Conservation (phyloP, 768 basidiomycete genomes). For the Suillus hirtellus region DNA sequence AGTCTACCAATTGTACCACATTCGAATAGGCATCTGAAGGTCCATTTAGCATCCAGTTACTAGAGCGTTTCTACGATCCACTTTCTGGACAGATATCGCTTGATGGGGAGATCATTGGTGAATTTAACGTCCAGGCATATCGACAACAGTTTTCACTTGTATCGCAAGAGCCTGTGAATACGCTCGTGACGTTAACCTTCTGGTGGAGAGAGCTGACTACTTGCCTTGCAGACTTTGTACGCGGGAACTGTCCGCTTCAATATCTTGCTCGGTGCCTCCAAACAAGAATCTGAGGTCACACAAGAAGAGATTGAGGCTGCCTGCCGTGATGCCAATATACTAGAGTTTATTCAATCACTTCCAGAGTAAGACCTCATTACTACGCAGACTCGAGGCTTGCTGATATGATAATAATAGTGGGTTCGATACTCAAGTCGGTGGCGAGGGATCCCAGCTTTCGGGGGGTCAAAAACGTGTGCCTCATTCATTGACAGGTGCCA, state of each 20-base stretch:
- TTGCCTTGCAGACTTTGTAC: constrained; percentile 59
- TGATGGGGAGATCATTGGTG: constrained; percentile 72
- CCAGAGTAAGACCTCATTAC: constrained; percentile 58
- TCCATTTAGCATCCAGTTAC: constrained; percentile 63
- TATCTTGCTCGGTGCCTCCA: constrained; percentile 80
- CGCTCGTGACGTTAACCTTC: constrained; percentile 11
- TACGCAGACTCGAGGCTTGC: not conserved
- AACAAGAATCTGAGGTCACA: constrained; percentile 74
- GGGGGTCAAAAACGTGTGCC: constrained; percentile 82
- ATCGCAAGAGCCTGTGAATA: constrained; percentile 73
- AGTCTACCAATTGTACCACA: constrained; percentile 26
- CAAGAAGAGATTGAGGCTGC: constrained; percentile 84
- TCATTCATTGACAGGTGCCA: constrained; percentile 2
- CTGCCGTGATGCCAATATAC: constrained; percentile 85
- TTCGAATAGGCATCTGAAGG: constrained; percentile 1
- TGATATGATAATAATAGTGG: constrained; percentile 48
- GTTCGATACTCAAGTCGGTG: constrained; percentile 89
- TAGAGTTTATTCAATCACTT: constrained; percentile 84
- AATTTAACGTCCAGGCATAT: constrained; percentile 83
- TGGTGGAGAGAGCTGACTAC: not conserved
- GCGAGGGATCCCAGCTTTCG: constrained; percentile 86
- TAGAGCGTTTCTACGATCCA: constrained; percentile 88
- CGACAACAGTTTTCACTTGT: constrained; percentile 87
- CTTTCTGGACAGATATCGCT: constrained; percentile 69
- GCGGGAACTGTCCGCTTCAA: constrained; percentile 90